Percentiles rank a stretch among this genome's conserved stretches.
Conservation (phyloP, 139 green algal species). For the Chlorella vulgaris region DNA sequence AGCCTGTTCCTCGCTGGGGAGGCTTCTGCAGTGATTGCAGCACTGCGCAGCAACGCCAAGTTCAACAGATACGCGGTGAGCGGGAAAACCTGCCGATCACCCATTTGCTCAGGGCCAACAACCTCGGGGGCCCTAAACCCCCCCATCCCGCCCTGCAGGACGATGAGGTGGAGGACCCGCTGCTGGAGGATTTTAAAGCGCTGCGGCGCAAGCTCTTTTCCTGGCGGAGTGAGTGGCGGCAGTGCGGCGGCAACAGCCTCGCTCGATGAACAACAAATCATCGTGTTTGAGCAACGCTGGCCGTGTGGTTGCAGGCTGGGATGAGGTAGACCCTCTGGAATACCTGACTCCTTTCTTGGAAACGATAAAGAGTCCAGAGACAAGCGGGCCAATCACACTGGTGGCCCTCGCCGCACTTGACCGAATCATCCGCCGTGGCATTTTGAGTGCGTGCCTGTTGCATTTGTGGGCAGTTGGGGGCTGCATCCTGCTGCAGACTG, state of each 20-base stretch:
- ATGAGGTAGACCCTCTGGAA: constrained; percentile 71
- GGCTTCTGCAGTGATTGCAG: constrained; percentile 18
- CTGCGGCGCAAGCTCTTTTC: constrained; percentile 85
- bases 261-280: too few species aligned
- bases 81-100: neutral
- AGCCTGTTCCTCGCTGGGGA: constrained; percentile 7
- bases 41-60: constrained; percentile 26
- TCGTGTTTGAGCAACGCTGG: too few species aligned
- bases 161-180: constrained; percentile 83
- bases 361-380: constrained; percentile 86
- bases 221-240: constrained; percentile 55
- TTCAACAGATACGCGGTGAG: constrained; percentile 28
- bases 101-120: too few species aligned
- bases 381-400: constrained; percentile 89
- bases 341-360: constrained; percentile 93
- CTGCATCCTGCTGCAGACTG: neutral
- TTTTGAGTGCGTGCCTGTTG: constrained; percentile 73
- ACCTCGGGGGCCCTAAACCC: too few species aligned
- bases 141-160: constrained; percentile 38
- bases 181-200: constrained; percentile 83
- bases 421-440: constrained; percentile 75
- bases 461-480: too few species aligned
- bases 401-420: constrained; percentile 83
- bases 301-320: constrained; percentile 67
- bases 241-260: neutral